These are phyloP conservation scores for Saposhnikovia divaricata DNA, from an alignment of 129 eudicot species.

Conservation along the genomic window DNA sequence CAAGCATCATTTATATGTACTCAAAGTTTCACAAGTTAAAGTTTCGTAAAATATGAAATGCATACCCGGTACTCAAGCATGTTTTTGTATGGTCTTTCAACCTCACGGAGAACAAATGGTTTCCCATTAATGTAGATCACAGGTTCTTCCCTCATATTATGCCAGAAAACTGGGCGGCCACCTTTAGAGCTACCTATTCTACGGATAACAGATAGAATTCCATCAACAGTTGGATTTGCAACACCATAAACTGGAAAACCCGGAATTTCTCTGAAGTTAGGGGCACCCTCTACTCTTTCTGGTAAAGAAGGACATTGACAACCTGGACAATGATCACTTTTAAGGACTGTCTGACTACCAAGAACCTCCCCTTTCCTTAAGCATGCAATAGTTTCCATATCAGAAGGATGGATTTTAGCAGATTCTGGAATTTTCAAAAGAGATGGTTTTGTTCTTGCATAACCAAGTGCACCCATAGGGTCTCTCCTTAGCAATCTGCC, in stretches of 20 bases:
- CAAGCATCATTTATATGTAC: neutral
- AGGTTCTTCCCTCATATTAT: slow-evolving; percentile 98
- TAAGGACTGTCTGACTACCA: slow-evolving; percentile 92
- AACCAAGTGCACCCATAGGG: slow-evolving; percentile 99
- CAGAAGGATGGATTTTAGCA: slow-evolving; percentile 58
- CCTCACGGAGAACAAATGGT: slow-evolving; percentile 97
- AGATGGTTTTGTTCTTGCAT: slow-evolving; percentile 37
- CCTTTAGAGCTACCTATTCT: slow-evolving; percentile 67
- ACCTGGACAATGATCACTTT: slow-evolving; percentile 97
- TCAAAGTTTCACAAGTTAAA: neutral
- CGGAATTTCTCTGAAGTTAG: slow-evolving; percentile 91
- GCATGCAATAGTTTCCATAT: slow-evolving; percentile 81
- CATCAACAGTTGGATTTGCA: slow-evolving; percentile 91
- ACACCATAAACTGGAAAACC: slow-evolving; percentile 97
- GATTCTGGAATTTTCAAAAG: slow-evolving; percentile 34
- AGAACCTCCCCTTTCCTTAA: slow-evolving; percentile 86
- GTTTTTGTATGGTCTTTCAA: slow-evolving; percentile 94
- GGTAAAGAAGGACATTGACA: slow-evolving; percentile 71
- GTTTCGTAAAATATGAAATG: slow-evolving; percentile 14
- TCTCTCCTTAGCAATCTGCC: slow-evolving; percentile 86
- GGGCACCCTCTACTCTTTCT: slow-evolving; percentile 95
- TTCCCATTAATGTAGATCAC: slow-evolving; percentile 92
- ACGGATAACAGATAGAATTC: slow-evolving; percentile 74
- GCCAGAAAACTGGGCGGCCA: slow-evolving; percentile 91
- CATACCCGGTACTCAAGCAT: slow-evolving; percentile 94